A percentile compares a stretch with the other conserved stretches of the same genome.
Evolutionary conservation across 129 eudicot genomes (phyloP).

Genomic region (Centaurea solstitialis): DNA sequence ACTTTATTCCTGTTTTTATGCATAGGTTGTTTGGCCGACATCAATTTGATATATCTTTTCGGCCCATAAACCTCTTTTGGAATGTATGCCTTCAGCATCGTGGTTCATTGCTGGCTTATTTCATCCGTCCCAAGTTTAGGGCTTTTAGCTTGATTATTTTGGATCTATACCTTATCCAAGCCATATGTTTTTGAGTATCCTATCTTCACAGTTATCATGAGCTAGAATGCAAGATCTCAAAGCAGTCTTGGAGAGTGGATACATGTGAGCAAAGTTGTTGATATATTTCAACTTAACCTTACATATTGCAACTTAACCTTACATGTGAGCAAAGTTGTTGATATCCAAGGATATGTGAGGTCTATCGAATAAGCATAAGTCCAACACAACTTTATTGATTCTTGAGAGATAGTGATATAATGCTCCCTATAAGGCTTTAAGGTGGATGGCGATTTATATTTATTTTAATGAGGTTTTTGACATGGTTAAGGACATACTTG

Average conservation of each 20-base stretch:
- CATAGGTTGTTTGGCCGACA: not conserved
- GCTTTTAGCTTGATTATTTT: not conserved
- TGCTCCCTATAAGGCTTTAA: not conserved
- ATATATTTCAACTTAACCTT: not conserved
- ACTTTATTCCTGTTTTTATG: not conserved
- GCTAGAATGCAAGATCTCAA: not conserved
- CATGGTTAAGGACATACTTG: not conserved
- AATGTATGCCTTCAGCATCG: not conserved
- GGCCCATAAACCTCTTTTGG: not conserved
- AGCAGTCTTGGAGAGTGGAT: not conserved
- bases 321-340: no score
- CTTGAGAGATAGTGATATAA: not conserved
- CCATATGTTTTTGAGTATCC: not conserved
- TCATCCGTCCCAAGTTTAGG: not conserved
- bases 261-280: not conserved
- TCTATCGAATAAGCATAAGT: not conserved
- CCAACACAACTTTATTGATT: not conserved
- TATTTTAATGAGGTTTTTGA: not conserved
- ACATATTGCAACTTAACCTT: not conserved
- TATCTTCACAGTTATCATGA: not conserved
- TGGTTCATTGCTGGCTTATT: not conserved
- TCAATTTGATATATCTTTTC: not conserved
- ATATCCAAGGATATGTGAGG: not conserved
- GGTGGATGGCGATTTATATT: not conserved
- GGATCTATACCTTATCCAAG: slow-evolving; percentile 5